Evolutionary conservation across 179 eudicot species (phyloP), one percentile per base, ranked within the genome.

Genomic region (Heliamphora pulchella): DNA sequence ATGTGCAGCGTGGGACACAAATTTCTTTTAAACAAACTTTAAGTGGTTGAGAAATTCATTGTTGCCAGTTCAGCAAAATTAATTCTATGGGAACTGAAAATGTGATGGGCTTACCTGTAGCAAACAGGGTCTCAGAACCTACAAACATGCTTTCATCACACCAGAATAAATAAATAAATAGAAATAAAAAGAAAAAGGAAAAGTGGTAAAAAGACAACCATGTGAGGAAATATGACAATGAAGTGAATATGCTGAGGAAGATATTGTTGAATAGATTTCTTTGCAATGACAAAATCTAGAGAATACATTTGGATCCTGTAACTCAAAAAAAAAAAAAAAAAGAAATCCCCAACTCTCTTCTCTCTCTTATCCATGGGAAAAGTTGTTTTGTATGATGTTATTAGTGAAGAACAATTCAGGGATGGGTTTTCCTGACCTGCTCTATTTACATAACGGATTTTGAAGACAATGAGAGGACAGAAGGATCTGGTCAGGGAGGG

Each of bases 341-440:
- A 20, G 20, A 46, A 69, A 18, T 69, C 73, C 51, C 15, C 3
- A 6, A 0, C 15, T 7, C 10, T 17, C 18, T 20, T 7, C 53
- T 43, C 72, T 44, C 73, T 15, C 53, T 44, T 5, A 9, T 0
- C 14, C 17, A 43, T 7, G 10, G 14, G 73, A 51, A 17, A 15
- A 17, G 44, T 50, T 44, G 73, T 20, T 43, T 69, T 46, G 31
- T 69, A 17, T 5, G 17, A 17, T 7, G 2, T 41, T 43, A 2
- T 46, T 6, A 6, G 73, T 15, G 51, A 69, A 69, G 51, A 69
- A 18, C 73, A 69, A 43, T 17, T 69, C 9, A 69, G 20, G 6
- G 15, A 20, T 69, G 14, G 20, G 15, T 69, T 48, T 69, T 50
- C 51, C 53, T 69, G 73, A 69, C 73, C 22, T 69, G 73, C 73